Percentiles rank a stretch among this genome's conserved stretches.
phyloP scores from a whole-genome alignment of 1,139 yeast genomes.

The Yamadazyma songkhlaensis region DNA sequence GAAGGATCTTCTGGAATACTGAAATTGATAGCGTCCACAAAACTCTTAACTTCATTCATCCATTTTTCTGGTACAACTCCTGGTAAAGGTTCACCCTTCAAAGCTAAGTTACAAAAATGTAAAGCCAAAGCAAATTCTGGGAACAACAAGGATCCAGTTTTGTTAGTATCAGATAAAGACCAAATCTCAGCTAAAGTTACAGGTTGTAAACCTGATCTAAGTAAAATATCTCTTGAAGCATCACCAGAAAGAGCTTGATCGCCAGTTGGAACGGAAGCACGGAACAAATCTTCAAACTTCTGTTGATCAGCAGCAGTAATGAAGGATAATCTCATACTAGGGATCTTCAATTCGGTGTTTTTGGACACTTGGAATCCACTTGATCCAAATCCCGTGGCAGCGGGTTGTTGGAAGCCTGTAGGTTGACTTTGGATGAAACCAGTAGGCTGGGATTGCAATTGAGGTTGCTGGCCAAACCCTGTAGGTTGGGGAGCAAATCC shows the following conservation, averaged over 20 bases:
- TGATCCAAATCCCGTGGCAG: conserved; percentile 19
- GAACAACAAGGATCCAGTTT: conserved; percentile 79
- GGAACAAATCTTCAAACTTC: conserved; percentile 78
- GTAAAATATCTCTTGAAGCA: conserved; percentile 72
- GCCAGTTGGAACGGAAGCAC: conserved; percentile 72
- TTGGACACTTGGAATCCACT: conserved; percentile 23
- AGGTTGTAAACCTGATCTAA: conserved; percentile 78
- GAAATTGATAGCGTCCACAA: conserved; percentile 86
- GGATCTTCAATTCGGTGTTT: conserved; percentile 49
- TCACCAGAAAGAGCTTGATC: conserved; percentile 78
- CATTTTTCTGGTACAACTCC: conserved; percentile 66
- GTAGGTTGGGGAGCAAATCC: conserved; percentile 27
- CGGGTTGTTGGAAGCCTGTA: conserved; percentile 18
- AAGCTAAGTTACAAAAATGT: conserved; percentile 77
- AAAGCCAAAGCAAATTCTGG: conserved; percentile 95
- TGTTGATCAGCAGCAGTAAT: conserved; percentile 82
- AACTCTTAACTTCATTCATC: conserved; percentile 78
- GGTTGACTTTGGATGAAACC: conserved; percentile 21
- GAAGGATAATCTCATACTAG: conserved; percentile 73
- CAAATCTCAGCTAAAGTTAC: conserved; percentile 82
- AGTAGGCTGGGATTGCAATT: conserved; percentile 15
- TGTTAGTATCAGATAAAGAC: conserved; percentile 85
- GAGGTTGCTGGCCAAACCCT: conserved; percentile 38
- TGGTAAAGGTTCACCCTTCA: conserved; percentile 79
- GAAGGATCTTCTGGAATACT: conserved; percentile 62